These are phyloP conservation scores for Populus nigra DNA, from an alignment of 345 rosid species.

Conservation along the genomic window DNA sequence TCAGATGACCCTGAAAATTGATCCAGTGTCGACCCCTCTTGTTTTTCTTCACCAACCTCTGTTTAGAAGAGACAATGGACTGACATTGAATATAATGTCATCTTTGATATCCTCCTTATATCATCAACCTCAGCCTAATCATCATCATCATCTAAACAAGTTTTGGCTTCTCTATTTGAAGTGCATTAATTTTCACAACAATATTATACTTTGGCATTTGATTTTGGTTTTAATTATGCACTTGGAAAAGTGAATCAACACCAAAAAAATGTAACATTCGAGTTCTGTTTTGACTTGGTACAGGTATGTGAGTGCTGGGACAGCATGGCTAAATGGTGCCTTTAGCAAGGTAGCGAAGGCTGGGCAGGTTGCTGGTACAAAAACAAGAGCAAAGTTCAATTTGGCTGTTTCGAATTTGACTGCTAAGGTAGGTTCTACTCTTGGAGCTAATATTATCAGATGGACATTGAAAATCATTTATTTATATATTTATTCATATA, in stretches of 20 bases:
- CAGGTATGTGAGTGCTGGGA: slow-evolving; percentile 79
- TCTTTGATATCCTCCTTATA: neutral
- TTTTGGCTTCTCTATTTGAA: neutral
- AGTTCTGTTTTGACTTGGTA: slow-evolving; percentile 12
- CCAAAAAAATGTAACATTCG: neutral
- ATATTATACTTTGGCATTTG: neutral
- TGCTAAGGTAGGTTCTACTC: slow-evolving; percentile 55
- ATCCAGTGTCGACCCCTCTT: neutral
- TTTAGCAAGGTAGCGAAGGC: slow-evolving; percentile 85
- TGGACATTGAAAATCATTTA: neutral
- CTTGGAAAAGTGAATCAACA: neutral
- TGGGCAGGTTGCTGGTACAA: slow-evolving; percentile 80
- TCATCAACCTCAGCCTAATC: neutral
- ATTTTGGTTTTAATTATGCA: neutral
- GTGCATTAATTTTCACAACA: neutral
- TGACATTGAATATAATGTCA: neutral
- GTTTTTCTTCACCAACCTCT: neutral
- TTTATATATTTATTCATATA: neutral
- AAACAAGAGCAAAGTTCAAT: slow-evolving; percentile 83
- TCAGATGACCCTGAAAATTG: neutral
- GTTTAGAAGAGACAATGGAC: neutral
- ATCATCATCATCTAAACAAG: neutral
- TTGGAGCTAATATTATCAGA: slow-evolving; percentile 5
- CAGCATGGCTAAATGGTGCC: slow-evolving; percentile 93
- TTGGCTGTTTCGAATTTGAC: slow-evolving; percentile 77